Evolutionary conservation across 306 rosid genomes (phyloP), one percentile per base, ranked within the genome.

Genomic region (Quercus ilex): DNA sequence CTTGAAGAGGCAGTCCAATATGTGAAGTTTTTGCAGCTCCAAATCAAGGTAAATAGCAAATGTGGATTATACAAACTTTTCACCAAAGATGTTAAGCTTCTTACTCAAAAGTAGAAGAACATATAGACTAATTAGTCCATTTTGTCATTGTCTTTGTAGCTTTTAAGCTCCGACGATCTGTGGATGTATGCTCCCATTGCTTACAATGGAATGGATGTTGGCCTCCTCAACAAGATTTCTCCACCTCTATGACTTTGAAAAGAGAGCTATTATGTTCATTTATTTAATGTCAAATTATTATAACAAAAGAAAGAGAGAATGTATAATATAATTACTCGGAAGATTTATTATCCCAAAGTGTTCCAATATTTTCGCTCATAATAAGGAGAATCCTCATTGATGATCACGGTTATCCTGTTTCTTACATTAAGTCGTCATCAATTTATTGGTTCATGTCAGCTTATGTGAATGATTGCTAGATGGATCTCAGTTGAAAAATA

Each of bases 161-260:
- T 95, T 67, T 79, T 93, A 71, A 89, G 99, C 89, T 93, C 99
- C 2, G 97, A 95, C 79, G 98, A 95, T 5, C 28, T 87, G 74
- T 95, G 99, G 99, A 95, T 95, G 97, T 95, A 92, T 41, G 91
- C 99, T 80, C 98, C 98, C 0, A 84, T 95, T 73, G 98, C 98
- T 77, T 90, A 91, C 78, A 95, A 93, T 70, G 99, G 98, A 55
- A 81, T 95, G 82, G 99, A 91, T 79, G 86, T 95, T 82, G 96
- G 92, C 35, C 87, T 93, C 82, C 74, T 86, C 71, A 79, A 74
- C 81, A 84, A 83, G 78, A 78, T 85, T 51, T 85, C 89, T 80
- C 78, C 81, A 55, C 79, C 85, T 74, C 78, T 82, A 25, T 89
- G 87, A 90, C 86, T 35, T 83, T 72, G 49, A 69, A 79, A 69